phyloP scores from a whole-genome alignment of 352 stramenopile species.

The Elongisporangium prolatum region DNA sequence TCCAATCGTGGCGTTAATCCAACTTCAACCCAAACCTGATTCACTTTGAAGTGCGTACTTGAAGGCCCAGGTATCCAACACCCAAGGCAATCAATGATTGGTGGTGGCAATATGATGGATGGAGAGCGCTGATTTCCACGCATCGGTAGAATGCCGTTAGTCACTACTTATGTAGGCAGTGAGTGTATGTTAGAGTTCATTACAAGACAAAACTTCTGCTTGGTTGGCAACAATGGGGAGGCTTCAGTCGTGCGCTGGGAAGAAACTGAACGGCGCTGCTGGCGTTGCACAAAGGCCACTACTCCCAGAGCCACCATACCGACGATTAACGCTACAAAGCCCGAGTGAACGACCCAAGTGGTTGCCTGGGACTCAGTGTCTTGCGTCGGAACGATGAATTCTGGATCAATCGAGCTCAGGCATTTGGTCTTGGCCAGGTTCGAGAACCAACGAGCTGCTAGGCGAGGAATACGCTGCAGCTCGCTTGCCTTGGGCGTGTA shows the following conservation, averaged over 20 bases:
- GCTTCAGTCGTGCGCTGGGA: neutral
- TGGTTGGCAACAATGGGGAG: neutral
- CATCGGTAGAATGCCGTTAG: too few relatives aligned
- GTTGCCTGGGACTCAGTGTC: neutral
- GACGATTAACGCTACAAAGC: neutral
- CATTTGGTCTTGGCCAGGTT: conserved; percentile 6
- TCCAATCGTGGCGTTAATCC: neutral
- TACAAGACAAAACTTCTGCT: neutral
- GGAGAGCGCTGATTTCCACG: too few relatives aligned
- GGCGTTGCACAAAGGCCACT: neutral
- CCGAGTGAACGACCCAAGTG: neutral
- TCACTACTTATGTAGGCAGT: too few relatives aligned
- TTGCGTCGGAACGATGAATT: neutral
- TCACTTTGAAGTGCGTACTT: neutral
- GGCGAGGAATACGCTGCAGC: conserved; percentile 16
- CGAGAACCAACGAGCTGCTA: conserved; percentile 17
- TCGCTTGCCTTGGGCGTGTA: conserved; percentile 12
- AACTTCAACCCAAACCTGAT: neutral
- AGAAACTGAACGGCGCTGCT: neutral
- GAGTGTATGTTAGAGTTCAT: too few relatives aligned
- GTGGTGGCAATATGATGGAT: neutral
- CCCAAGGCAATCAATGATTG: neutral
- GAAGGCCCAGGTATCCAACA: neutral
- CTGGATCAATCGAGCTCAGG: neutral
- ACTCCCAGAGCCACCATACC: neutral